Evolutionary conservation across 1,284 basidiomycete species (phyloP).

Genomic region (Puccinia polysora): DNA sequence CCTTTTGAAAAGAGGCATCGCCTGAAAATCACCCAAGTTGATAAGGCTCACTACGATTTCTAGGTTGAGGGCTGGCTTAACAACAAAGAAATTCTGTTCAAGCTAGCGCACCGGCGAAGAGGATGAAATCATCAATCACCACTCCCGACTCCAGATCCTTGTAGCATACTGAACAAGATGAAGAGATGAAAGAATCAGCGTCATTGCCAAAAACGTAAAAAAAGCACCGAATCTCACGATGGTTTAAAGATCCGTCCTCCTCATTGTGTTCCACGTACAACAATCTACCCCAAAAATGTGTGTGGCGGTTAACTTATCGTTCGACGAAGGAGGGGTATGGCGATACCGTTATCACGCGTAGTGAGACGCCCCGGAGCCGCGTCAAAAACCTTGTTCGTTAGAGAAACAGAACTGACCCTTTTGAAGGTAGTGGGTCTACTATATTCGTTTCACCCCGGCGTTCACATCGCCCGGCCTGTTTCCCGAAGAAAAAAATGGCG

Average conservation of each 20-base stretch:
- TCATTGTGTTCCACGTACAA: slow-evolving; percentile 38
- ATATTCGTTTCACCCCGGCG: slow-evolving; percentile 48
- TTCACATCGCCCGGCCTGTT: slow-evolving; percentile 47
- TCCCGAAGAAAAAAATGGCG: background rate
- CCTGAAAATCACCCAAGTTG: slow-evolving; percentile 3
- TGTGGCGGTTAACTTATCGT: background rate
- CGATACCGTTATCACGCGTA: background rate
- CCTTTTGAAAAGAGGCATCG: slow-evolving; percentile 46
- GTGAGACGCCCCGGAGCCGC: background rate
- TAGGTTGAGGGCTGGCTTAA: background rate
- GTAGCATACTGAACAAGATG: slow-evolving; percentile 46
- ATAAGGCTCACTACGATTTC: background rate
- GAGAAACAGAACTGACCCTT: slow-evolving; percentile 45
- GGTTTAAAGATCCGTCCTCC: slow-evolving; percentile 50
- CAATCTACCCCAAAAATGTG: slow-evolving; percentile 23
- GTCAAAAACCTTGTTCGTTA: background rate
- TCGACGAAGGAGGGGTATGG: no score
- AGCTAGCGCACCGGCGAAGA: slow-evolving; percentile 47
- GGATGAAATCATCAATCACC: slow-evolving; percentile 49
- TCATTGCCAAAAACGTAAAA: background rate
- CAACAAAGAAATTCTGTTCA: background rate
- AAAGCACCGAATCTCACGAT: slow-evolving; percentile 45
- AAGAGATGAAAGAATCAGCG: background rate
- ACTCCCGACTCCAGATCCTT: slow-evolving; percentile 48
- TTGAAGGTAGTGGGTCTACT: slow-evolving; percentile 47